These are phyloP conservation scores for Penicillium waksmanii DNA, from an alignment of 495 filamentous ascomycete species.

Conservation along the genomic window DNA sequence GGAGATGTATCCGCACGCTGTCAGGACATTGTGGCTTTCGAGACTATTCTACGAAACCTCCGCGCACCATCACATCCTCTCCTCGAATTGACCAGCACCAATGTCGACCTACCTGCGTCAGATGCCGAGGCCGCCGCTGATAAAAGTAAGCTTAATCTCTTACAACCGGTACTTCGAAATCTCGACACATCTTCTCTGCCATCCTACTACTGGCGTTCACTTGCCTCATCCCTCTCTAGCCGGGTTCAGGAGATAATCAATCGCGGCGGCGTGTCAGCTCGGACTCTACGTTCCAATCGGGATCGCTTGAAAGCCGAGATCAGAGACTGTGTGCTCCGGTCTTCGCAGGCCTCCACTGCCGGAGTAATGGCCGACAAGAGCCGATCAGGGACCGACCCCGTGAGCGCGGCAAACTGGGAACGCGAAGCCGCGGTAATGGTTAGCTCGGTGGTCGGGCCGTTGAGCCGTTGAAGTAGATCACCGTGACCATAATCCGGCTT, in stretches of 20 bases:
- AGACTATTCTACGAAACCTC: conserved; percentile 71
- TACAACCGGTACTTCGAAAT: conserved; percentile 72
- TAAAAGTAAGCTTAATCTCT: conserved; percentile 54
- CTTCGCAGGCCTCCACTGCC: conserved; percentile 63
- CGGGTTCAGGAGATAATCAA: conserved; percentile 82
- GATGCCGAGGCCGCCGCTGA: conserved; percentile 12
- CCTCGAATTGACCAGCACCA: conserved; percentile 36
- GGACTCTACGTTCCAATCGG: conserved; percentile 75
- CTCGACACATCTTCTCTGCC: conserved; percentile 87
- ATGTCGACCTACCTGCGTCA: conserved; percentile 8
- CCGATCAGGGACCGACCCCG: conserved; percentile 42
- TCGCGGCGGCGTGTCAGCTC: conserved; percentile 79
- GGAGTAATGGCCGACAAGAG: conserved; percentile 41
- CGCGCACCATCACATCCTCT: conserved; percentile 69
- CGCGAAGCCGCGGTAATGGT: conserved; percentile 96
- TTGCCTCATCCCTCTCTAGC: conserved; percentile 75
- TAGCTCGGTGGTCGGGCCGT: conserved; percentile 63
- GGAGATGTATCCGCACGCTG: conserved; percentile 81
- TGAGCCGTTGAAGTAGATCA: conserved; percentile 45
- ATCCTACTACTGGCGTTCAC: conserved; percentile 87
- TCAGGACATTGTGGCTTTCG: conserved; percentile 86
- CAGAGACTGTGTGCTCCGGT: conserved; percentile 78
- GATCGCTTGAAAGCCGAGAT: conserved; percentile 77
- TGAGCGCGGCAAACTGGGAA: conserved; percentile 69
- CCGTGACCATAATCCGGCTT: not conserved